Conservation (phyloP, 768 basidiomycete genomes). For the Steccherinum ochraceum region DNA sequence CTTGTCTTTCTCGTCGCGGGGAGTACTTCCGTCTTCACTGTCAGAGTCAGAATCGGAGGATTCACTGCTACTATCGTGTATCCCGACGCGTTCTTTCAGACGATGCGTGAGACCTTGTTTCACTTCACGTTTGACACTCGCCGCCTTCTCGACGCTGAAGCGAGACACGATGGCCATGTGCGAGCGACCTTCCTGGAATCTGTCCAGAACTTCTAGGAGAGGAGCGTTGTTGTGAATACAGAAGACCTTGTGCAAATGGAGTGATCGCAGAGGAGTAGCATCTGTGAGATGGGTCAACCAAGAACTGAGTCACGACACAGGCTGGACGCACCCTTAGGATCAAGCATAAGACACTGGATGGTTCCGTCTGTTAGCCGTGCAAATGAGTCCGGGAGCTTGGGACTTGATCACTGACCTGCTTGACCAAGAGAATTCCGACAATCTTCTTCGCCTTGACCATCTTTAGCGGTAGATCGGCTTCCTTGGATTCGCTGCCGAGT, state of each 20-base stretch:
- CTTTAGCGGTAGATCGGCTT: slow-evolving; percentile 23
- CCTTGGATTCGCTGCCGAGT: slow-evolving; percentile 17
- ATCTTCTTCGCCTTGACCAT: slow-evolving; percentile 61
- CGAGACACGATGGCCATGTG: slow-evolving; percentile 87
- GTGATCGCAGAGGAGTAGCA: slow-evolving; percentile 65
- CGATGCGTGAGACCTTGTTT: slow-evolving; percentile 72
- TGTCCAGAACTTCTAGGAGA: slow-evolving; percentile 74
- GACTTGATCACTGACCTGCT: slow-evolving; percentile 36
- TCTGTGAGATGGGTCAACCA: slow-evolving; percentile 33
- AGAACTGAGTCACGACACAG: neutral
- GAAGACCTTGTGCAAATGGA: slow-evolving; percentile 74
- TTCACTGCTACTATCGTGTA: slow-evolving; percentile 37
- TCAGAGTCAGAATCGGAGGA: neutral
- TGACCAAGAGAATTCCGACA: slow-evolving; percentile 75
- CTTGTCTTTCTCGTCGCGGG: slow-evolving; percentile 32
- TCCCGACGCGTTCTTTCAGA: slow-evolving; percentile 64
- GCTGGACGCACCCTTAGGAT: slow-evolving; percentile 50
- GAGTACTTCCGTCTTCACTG: slow-evolving; percentile 29
- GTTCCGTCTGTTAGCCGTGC: neutral
- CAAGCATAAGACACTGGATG: slow-evolving; percentile 62
- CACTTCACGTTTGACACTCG: slow-evolving; percentile 70
- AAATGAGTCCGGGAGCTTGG: neutral
- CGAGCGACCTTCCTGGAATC: slow-evolving; percentile 78
- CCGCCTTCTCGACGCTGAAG: slow-evolving; percentile 64
- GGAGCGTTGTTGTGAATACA: slow-evolving; percentile 79